A percentile compares a stretch with the other conserved stretches of the same genome.
Conservation (phyloP, 306 rosid genomes). For the Vigna unguiculata region DNA sequence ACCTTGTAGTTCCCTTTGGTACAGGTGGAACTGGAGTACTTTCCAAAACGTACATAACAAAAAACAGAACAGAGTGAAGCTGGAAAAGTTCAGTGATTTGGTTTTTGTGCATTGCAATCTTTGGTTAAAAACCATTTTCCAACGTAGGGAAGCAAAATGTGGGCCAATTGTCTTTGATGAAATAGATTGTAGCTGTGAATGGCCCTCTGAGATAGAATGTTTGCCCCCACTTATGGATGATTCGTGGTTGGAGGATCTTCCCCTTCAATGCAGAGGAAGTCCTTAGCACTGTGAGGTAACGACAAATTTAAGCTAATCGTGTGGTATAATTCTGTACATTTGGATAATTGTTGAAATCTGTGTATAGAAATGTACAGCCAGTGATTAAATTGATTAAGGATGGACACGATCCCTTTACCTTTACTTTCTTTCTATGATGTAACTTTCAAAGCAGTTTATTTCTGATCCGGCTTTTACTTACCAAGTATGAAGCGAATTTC, state of each 20-base stretch:
- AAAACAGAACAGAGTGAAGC: constrained; percentile 53
- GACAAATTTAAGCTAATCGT: neutral
- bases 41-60: constrained; percentile 60
- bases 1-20: constrained; percentile 79
- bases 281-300: constrained; percentile 41
- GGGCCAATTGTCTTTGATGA: constrained; percentile 62
- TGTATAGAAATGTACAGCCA: neutral
- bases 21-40: constrained; percentile 70
- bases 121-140: constrained; percentile 60
- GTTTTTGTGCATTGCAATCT: constrained; percentile 78
- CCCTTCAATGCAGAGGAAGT: constrained; percentile 53
- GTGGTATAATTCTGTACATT: constrained; percentile 26
- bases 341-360: constrained; percentile 4
- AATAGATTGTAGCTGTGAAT: constrained; percentile 66
- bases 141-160: constrained; percentile 52
- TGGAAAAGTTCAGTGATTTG: constrained; percentile 62
- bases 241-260: constrained; percentile 67
- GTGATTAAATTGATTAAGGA: constrained; percentile 16
- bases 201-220: constrained; percentile 69
- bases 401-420: neutral
- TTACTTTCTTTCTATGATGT: too few species aligned
- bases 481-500: too few species aligned
- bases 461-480: neutral
- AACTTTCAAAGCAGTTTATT: neutral
- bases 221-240: constrained; percentile 64